Percentiles rank a stretch among this genome's conserved stretches.
phyloP scores from a whole-genome alignment of 2,329 filamentous ascomycete species.

The Pseudogymnoascus sp. region DNA sequence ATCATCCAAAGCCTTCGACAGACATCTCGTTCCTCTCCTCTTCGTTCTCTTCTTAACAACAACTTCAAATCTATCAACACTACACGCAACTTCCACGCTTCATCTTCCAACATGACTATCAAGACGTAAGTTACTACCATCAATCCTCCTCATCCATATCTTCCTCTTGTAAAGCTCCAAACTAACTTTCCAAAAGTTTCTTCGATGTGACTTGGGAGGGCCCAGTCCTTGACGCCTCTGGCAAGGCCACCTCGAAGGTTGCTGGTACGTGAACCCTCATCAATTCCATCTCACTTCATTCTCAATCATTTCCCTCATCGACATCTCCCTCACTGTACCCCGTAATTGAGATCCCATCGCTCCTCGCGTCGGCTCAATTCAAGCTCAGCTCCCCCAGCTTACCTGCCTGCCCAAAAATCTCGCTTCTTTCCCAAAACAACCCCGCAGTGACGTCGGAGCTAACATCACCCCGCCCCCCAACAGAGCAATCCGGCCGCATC shows the following conservation, averaged over 20 bases:
- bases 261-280: conserved; percentile 44
- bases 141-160: conserved; percentile 13
- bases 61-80: conserved; percentile 30
- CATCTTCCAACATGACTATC: conserved; percentile 65
- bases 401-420: conserved; percentile 11
- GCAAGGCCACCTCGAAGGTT: conserved; percentile 43
- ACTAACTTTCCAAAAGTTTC: conserved; percentile 37
- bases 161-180: conserved; percentile 11
- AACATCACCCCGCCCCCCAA: conserved; percentile 15
- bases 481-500: conserved; percentile 66
- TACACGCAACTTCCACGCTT: conserved; percentile 48
- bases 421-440: conserved; percentile 13
- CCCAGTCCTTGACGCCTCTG: conserved; percentile 56
- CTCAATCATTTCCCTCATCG: not conserved
- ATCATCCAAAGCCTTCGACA: conserved; percentile 24
- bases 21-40: conserved; percentile 27
- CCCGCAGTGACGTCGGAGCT: conserved; percentile 18
- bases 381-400: conserved; percentile 13
- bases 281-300: conserved; percentile 14
- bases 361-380: conserved; percentile 8
- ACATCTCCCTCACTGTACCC: not conserved
- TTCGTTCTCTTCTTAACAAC: conserved; percentile 29
- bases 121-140: conserved; percentile 50
- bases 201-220: conserved; percentile 70
- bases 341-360: not conserved